Percentiles rank a stretch among this genome's conserved stretches.
Conservation (phyloP, 176 grass and related monocot species). For the Tillandsia leiboldiana region DNA sequence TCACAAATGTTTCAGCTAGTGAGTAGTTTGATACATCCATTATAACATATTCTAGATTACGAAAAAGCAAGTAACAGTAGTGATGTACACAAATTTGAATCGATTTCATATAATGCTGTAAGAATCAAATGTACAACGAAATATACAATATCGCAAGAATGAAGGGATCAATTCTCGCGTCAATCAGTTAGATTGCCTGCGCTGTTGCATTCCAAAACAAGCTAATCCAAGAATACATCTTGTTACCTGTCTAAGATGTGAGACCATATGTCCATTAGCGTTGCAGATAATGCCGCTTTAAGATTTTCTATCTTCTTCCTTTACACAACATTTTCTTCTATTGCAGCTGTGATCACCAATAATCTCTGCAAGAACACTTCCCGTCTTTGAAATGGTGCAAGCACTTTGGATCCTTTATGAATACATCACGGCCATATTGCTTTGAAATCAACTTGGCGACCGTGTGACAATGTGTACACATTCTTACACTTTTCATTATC, state of each 20-base stretch:
- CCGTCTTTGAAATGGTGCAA: constrained; percentile 61
- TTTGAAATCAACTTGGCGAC: constrained; percentile 53
- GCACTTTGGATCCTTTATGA: constrained; percentile 61
- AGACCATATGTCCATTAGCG: neutral
- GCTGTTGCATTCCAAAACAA: neutral
- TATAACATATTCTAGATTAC: too few relatives aligned
- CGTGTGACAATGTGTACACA: constrained; percentile 43
- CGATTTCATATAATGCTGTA: neutral
- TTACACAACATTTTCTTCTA: neutral
- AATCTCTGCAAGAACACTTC: constrained; percentile 54
- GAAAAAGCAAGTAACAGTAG: too few relatives aligned
- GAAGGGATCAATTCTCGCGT: neutral
- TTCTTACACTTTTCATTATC: constrained; percentile 48
- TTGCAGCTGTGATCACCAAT: constrained; percentile 35
- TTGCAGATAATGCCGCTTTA: neutral
- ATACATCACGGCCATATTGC: constrained; percentile 34
- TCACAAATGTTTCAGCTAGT: too few relatives aligned
- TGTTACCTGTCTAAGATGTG: neutral
- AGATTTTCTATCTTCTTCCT: neutral
- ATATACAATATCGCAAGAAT: neutral
- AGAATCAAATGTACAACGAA: neutral
- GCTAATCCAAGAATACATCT: neutral
- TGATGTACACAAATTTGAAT: neutral
- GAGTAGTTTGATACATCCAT: too few relatives aligned
- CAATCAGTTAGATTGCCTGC: neutral